Conservation (phyloP, 1,284 basidiomycete genomes). For the Volvariella volvacea region DNA sequence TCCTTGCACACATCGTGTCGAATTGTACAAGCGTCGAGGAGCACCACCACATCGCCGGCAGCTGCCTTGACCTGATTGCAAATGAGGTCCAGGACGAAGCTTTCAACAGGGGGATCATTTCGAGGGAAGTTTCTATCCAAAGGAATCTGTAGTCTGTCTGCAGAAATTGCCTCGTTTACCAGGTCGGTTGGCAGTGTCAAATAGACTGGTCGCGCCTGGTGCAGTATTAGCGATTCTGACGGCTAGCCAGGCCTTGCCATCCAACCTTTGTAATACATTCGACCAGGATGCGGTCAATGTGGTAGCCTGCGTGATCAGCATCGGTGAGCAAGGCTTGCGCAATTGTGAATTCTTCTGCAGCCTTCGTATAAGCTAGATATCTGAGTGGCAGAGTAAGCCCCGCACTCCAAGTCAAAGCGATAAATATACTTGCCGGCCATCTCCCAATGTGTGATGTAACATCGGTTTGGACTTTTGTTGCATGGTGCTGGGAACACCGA, state of each 20-base stretch:
- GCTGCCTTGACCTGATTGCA: conserved; percentile 56
- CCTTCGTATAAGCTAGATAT: conserved; percentile 75
- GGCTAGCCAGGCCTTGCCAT: neutral
- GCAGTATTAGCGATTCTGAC: neutral
- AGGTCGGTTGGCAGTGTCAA: conserved; percentile 85
- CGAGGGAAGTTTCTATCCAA: conserved; percentile 44
- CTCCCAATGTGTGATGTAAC: conserved; percentile 85
- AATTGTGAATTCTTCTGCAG: conserved; percentile 71
- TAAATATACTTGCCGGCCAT: conserved; percentile 48
- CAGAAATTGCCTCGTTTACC: conserved; percentile 64
- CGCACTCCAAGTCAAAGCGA: too few relatives aligned
- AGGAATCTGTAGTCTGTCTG: conserved; percentile 57
- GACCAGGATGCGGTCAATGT: conserved; percentile 79
- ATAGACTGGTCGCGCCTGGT: conserved; percentile 80
- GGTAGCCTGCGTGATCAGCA: conserved; percentile 47
- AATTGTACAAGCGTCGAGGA: conserved; percentile 85
- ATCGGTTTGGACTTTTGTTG: conserved; percentile 67
- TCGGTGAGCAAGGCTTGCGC: conserved; percentile 59
- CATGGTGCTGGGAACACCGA: conserved; percentile 75
- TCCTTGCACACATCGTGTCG: conserved; percentile 73
- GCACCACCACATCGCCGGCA: conserved; percentile 62
- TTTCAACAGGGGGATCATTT: conserved; percentile 58
- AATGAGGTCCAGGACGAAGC: conserved; percentile 73
- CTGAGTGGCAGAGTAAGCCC: conserved; percentile 21
- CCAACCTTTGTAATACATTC: conserved; percentile 63